These are phyloP conservation scores for Albifimbria verrucaria DNA, from an alignment of 2,329 filamentous ascomycete species.

Conservation along the genomic window DNA sequence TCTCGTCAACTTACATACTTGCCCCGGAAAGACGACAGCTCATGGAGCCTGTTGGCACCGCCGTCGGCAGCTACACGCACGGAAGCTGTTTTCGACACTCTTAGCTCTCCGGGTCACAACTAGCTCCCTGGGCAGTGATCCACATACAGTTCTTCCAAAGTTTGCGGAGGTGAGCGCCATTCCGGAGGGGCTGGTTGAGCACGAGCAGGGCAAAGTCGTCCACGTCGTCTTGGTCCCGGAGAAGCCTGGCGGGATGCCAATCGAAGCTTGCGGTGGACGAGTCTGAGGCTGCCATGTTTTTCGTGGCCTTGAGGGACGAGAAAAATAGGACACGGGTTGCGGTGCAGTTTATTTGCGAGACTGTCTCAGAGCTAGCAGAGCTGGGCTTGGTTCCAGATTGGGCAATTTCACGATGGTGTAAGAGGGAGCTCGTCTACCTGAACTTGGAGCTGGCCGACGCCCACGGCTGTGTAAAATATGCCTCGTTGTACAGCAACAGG, in stretches of 20 bases:
- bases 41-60: constrained; percentile 73
- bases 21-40: constrained; percentile 38
- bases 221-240: constrained; percentile 28
- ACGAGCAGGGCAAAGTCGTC: constrained; percentile 43
- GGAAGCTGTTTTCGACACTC: constrained; percentile 43
- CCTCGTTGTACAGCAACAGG: too few relatives aligned
- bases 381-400: too few relatives aligned
- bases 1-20: constrained; percentile 34
- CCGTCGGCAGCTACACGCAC: constrained; percentile 83
- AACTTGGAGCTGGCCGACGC: too few relatives aligned
- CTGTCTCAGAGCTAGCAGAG: too few relatives aligned
- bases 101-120: too few relatives aligned
- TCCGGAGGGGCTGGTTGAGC: constrained; percentile 49
- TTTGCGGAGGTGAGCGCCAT: constrained; percentile 43
- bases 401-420: too few relatives aligned
- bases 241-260: constrained; percentile 36
- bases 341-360: too few relatives aligned
- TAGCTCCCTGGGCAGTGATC: background rate
- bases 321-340: too few relatives aligned
- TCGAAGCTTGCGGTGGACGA: constrained; percentile 26
- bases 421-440: too few relatives aligned
- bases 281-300: constrained; percentile 18
- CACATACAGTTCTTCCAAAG: constrained; percentile 47
- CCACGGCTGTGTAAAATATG: too few relatives aligned
- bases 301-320: too few relatives aligned